Percentiles rank a stretch among this genome's conserved stretches.
Evolutionary conservation across 2,329 filamentous ascomycete genomes (phyloP).

Genomic region (Neopestalotiopsis clavispora): DNA sequence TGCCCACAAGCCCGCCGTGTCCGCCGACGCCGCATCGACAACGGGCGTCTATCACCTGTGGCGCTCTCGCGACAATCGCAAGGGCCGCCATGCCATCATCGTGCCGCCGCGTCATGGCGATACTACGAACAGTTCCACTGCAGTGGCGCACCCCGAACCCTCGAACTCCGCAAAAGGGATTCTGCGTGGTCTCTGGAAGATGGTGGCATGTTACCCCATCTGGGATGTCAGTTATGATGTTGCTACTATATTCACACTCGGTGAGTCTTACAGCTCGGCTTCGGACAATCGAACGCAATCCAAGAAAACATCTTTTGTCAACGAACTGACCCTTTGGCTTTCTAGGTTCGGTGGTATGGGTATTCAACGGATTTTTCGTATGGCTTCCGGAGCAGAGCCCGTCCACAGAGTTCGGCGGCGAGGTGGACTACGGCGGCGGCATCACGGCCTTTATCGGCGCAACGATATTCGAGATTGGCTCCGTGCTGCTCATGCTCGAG

Average conservation of each 20-base stretch:
- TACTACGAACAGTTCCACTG: conserved; percentile 5
- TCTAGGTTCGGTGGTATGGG: conserved; percentile 53
- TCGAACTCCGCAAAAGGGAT: conserved; percentile 33
- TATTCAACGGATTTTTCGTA: conserved; percentile 67
- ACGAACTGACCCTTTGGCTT: not conserved
- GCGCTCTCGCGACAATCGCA: conserved; percentile 48
- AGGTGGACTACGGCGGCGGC: conserved; percentile 54
- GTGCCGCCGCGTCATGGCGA: conserved; percentile 23
- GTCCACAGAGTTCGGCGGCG: conserved; percentile 50
- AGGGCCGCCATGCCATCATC: conserved; percentile 43
- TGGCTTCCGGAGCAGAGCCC: conserved; percentile 64
- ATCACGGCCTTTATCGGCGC: conserved; percentile 70
- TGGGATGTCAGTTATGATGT: conserved; percentile 51
- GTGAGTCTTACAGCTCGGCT: conserved; percentile 24
- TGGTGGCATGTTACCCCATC: conserved; percentile 41
- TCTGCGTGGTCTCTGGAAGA: conserved; percentile 37
- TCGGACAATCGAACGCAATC: not conserved
- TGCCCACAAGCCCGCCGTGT: not conserved
- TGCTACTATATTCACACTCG: conserved; percentile 44
- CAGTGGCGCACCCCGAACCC: conserved; percentile 20
- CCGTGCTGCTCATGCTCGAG: conserved; percentile 67
- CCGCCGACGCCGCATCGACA: not conserved
- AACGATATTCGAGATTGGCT: conserved; percentile 69
- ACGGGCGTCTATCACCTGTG: conserved; percentile 40
- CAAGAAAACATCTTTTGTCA: not conserved